Percentiles rank a stretch among this genome's conserved stretches.
These are phyloP conservation scores for Backusella morwellensis DNA, from an alignment of 192 early-diverging fungal genomes.

Conservation along the genomic window DNA sequence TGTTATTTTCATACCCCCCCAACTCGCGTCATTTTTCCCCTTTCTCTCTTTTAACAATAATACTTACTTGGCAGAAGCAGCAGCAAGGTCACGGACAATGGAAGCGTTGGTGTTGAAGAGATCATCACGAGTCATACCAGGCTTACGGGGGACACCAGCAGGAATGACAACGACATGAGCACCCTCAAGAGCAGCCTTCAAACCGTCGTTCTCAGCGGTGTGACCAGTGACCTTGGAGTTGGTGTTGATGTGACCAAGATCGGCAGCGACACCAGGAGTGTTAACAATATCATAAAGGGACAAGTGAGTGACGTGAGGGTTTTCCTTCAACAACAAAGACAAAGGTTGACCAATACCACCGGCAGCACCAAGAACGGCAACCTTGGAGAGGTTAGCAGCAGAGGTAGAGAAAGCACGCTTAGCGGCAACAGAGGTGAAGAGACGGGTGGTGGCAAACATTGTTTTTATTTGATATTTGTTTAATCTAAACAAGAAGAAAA, in stretches of 20 bases:
- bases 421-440: conserved; percentile 23
- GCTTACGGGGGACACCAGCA: conserved; percentile 98
- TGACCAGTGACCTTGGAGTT: conserved; percentile 71
- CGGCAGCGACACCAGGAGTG: conserved; percentile 96
- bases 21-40: neutral
- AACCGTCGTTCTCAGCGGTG: conserved; percentile 54
- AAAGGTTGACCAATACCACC: conserved; percentile 98
- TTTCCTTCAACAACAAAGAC: conserved; percentile 92
- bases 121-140: conserved; percentile 99
- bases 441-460: conserved; percentile 31
- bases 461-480: neutral
- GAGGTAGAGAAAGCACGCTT: conserved; percentile 34
- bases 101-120: conserved; percentile 98
- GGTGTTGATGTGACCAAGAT: conserved; percentile 92
- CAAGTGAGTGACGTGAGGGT: conserved; percentile 82
- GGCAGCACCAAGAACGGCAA: conserved; percentile 70
- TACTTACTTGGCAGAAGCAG: conserved; percentile 72
- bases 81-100: conserved; percentile 82
- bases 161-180: conserved; percentile 81
- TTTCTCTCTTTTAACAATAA: conserved; percentile 24
- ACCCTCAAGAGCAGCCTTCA: conserved; percentile 42
- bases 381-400: conserved; percentile 37
- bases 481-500: conserved; percentile 11
- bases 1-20: neutral
- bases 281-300: conserved; percentile 97